Evolutionary conservation across 805 yeast genomes (phyloP), one percentile per base, ranked within the genome.

Genomic region (Jamesozyma spencerorum): DNA sequence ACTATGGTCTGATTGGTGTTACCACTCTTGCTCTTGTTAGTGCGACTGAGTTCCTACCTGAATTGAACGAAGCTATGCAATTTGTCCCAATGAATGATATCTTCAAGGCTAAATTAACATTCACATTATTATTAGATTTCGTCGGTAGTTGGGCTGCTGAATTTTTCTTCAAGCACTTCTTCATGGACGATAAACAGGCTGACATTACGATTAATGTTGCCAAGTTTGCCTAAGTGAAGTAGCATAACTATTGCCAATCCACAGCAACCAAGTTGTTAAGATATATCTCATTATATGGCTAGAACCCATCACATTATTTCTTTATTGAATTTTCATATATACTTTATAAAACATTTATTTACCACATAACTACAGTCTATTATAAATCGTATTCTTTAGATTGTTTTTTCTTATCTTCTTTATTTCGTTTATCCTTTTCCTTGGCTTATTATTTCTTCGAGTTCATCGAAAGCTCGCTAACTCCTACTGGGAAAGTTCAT

Each of bases 11-110:
- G 42, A 59, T 90, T 29, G 95, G 95, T 50, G 97, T 90, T 49
- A 82, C 94, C 18, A 85, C 75, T 31, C 72, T 92, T 54, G 94
- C 97, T 1, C 63, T 92, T 42, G 74, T 90, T 10, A 95, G 97
- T 13, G 80, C 97, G 4, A 87, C 97, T 18, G 98, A 92, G 64
- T 82, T 90, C 56, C 60, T 88, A 55, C 97, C 97, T 27, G 98
- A 92, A 68, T 65, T 92, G 57, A 92, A 92, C 61, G 90, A 85
- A 60, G 85, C 85, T 13, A 79, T 92, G 80, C 78, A 81, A 60
- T 84, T 92, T 62, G 98, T 92, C 37, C 85, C 85, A 50, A 87
- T 92, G 96, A 64, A 69, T 28, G 57, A 63, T 19, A 56, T 63
- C 14, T 92, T 92, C 77, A 88, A 87, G 66, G 49, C 72, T 47